These are phyloP conservation scores for Trichoderma gracile DNA, from an alignment of 2,329 filamentous ascomycete genomes.

Conservation along the genomic window DNA sequence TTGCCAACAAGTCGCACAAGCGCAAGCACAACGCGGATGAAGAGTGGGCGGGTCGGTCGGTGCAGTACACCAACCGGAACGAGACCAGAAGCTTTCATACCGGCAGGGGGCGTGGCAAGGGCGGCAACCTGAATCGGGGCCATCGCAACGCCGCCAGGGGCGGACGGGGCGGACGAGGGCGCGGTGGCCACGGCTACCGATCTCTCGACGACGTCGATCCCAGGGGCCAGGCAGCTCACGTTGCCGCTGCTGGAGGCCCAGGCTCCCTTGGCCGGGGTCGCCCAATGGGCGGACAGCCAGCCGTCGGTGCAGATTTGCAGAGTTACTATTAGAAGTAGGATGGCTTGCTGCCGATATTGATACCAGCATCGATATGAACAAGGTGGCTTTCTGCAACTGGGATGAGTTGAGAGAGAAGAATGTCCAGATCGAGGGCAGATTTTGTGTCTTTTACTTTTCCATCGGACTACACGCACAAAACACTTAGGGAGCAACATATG, in stretches of 20 bases:
- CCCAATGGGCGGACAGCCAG: conserved; percentile 31
- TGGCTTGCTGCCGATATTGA: neutral
- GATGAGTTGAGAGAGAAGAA: conserved; percentile 10
- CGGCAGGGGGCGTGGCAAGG: conserved; percentile 43
- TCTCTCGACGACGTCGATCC: conserved; percentile 67
- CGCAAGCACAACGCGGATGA: conserved; percentile 59
- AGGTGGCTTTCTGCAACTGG: neutral
- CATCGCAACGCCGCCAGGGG: conserved; percentile 45
- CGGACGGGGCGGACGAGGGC: conserved; percentile 48
- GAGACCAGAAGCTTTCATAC: conserved; percentile 48
- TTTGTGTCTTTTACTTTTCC: neutral
- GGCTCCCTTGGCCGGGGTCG: conserved; percentile 30
- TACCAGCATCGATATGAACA: conserved; percentile 1
- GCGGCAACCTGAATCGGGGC: conserved; percentile 40
- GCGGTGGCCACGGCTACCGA: conserved; percentile 58
- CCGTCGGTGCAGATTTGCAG: conserved; percentile 41
- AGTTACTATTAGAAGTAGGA: conserved; percentile 42
- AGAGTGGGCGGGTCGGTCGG: conserved; percentile 40
- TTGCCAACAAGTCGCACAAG: conserved; percentile 60
- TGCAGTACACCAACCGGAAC: conserved; percentile 42
- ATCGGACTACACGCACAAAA: neutral
- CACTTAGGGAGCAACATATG: neutral
- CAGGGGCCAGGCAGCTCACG: conserved; percentile 39
- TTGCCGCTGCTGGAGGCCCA: neutral
- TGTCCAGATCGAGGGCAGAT: neutral